Percentiles rank a stretch among this genome's conserved stretches.
Evolutionary conservation across 2,329 filamentous ascomycete genomes (phyloP).

Genomic region (Cladosporium sp.): DNA sequence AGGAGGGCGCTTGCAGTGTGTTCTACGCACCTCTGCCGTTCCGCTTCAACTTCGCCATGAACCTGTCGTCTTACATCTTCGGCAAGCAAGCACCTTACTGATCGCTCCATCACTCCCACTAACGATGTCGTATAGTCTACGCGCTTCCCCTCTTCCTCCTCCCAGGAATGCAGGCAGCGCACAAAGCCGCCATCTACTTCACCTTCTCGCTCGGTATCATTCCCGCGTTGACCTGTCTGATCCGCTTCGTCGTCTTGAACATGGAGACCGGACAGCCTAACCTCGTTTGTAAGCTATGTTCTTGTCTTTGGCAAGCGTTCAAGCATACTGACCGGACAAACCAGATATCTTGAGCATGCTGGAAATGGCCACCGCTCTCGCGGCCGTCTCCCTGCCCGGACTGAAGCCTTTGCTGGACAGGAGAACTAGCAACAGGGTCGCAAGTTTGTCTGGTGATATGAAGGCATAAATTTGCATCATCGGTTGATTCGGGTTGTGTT

Average conservation of each 20-base stretch:
- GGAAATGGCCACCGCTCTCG: slow-evolving; percentile 21
- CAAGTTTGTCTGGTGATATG: not conserved
- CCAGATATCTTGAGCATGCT: slow-evolving; percentile 20
- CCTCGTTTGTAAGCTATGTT: slow-evolving; percentile 24
- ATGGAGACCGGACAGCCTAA: slow-evolving; percentile 33
- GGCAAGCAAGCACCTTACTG: slow-evolving; percentile 24
- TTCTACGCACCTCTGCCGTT: slow-evolving; percentile 39
- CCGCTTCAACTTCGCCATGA: slow-evolving; percentile 40
- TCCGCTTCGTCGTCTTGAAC: slow-evolving; percentile 29
- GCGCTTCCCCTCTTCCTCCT: slow-evolving; percentile 36
- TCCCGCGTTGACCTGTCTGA: slow-evolving; percentile 30
- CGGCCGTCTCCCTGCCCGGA: slow-evolving; percentile 20
- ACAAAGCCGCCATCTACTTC: slow-evolving; percentile 28
- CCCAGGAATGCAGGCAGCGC: slow-evolving; percentile 28
- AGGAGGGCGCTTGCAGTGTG: slow-evolving; percentile 40
- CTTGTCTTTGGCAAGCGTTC: not conserved
- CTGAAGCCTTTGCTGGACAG: slow-evolving; percentile 20
- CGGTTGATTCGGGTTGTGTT: not conserved
- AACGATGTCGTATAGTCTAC: slow-evolving; percentile 29
- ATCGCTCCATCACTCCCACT: not conserved
- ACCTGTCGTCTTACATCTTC: slow-evolving; percentile 38
- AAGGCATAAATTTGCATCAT: not conserved
- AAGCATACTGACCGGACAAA: not conserved
- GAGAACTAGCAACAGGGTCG: not conserved
- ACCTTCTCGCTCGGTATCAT: slow-evolving; percentile 31